Conservation (phyloP, 108 stramenopile species). For the Nitzschia palea region DNA sequence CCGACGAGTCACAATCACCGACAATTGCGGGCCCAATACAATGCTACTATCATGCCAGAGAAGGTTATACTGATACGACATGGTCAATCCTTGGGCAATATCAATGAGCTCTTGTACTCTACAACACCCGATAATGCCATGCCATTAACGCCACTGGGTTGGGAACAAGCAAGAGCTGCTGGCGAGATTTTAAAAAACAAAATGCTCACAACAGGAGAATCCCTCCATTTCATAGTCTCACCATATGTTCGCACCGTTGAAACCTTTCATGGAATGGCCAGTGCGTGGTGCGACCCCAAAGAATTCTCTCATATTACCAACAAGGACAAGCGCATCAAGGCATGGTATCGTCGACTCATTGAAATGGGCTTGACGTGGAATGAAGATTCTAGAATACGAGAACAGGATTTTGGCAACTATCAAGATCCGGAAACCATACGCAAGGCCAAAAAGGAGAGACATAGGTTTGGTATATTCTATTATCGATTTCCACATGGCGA, state of each 20-base stretch:
- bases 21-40: slow-evolving; percentile 49
- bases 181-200: slow-evolving; percentile 60
- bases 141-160: slow-evolving; percentile 73
- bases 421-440: slow-evolving; percentile 69
- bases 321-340: slow-evolving; percentile 59
- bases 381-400: slow-evolving; percentile 85
- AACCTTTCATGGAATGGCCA: slow-evolving; percentile 86
- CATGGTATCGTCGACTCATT: slow-evolving; percentile 73
- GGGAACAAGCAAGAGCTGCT: slow-evolving; percentile 78
- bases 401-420: slow-evolving; percentile 89
- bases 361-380: slow-evolving; percentile 82
- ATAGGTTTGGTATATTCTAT: slow-evolving; percentile 85
- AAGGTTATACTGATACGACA: slow-evolving; percentile 83
- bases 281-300: slow-evolving; percentile 80
- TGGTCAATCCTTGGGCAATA: slow-evolving; percentile 83
- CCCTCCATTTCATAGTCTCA: slow-evolving; percentile 80
- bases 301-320: slow-evolving; percentile 56
- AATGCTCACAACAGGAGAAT: slow-evolving; percentile 44
- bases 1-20: too few species aligned
- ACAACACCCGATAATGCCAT: slow-evolving; percentile 87
- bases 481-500: slow-evolving; percentile 92
- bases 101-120: slow-evolving; percentile 71
- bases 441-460: slow-evolving; percentile 68
- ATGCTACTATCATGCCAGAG: slow-evolving; percentile 77
- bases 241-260: slow-evolving; percentile 89